Percentiles rank a stretch among this genome's conserved stretches.
Evolutionary conservation across 768 basidiomycete species (phyloP).

Genomic region (Lactifluus pinguis): DNA sequence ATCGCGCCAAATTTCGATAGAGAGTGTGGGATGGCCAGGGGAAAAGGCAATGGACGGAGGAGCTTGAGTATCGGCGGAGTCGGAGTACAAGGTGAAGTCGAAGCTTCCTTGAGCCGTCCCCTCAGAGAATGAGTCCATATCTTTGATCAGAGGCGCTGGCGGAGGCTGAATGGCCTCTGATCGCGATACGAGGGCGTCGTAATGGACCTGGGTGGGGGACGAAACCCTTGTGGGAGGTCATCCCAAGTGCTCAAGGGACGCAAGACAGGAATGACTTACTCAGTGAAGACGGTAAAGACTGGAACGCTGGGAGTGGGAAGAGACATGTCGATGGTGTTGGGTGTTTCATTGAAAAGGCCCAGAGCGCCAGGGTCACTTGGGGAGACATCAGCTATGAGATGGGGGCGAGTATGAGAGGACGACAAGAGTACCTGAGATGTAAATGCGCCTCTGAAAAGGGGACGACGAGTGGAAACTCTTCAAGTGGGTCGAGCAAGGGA

Average conservation of each 20-base stretch:
- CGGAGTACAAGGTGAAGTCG: conserved; percentile 32
- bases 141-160: conserved; percentile 45
- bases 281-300: background rate
- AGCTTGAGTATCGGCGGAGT: conserved; percentile 1
- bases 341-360: conserved; percentile 19
- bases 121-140: conserved; percentile 52
- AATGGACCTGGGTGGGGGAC: background rate
- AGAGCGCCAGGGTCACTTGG: conserved; percentile 15
- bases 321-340: conserved; percentile 17
- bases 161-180: conserved; percentile 20
- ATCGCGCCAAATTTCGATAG: conserved; percentile 38
- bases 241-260: background rate
- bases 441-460: conserved; percentile 15
- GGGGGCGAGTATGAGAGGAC: background rate
- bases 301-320: conserved; percentile 13
- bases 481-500: conserved; percentile 15
- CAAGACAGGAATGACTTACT: conserved; percentile 12
- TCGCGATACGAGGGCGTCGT: conserved; percentile 7
- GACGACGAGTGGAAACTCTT: conserved; percentile 15
- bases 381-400: background rate
- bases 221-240: background rate
- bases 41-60: conserved; percentile 17
- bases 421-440: conserved; percentile 7
- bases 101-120: conserved; percentile 46
- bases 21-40: conserved; percentile 21